Percentiles rank a stretch among this genome's conserved stretches.
Conservation (phyloP, 2,329 filamentous ascomycete species). For the Davidsoniella eucalypti region DNA sequence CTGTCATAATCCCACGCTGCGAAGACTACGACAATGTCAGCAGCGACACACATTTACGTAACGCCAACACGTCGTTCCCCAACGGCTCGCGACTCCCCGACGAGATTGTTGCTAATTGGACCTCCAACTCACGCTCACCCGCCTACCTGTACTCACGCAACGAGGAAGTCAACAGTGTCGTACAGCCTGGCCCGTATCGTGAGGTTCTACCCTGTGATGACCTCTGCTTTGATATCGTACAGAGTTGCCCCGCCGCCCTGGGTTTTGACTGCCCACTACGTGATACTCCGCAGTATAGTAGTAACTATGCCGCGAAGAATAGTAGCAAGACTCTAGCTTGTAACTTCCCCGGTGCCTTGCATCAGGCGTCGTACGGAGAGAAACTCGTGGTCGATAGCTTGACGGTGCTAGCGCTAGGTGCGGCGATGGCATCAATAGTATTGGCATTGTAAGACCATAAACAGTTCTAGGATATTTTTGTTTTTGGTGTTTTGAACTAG, state of each 20-base stretch:
- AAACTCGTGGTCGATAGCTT: background rate
- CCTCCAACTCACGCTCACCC: constrained; percentile 18
- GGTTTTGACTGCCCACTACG: constrained; percentile 56
- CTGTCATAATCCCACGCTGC: constrained; percentile 82
- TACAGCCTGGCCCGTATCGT: constrained; percentile 80
- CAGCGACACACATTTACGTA: constrained; percentile 37
- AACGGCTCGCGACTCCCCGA: constrained; percentile 43
- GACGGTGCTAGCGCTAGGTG: background rate
- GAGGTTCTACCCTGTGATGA: constrained; percentile 81
- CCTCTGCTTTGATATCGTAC: constrained; percentile 71
- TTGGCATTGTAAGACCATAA: background rate
- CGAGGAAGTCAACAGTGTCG: constrained; percentile 48
- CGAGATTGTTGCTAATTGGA: constrained; percentile 15
- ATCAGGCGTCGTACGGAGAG: constrained; percentile 3
- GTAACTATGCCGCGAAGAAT: constrained; percentile 21
- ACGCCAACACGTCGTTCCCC: constrained; percentile 52
- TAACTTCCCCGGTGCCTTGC: constrained; percentile 18
- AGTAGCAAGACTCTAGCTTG: constrained; percentile 19
- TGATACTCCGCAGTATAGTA: constrained; percentile 19
- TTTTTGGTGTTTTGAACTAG: background rate
- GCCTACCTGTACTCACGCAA: constrained; percentile 45
- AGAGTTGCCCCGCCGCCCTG: constrained; percentile 64
- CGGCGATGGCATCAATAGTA: too few relatives aligned
- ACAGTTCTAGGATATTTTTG: background rate
- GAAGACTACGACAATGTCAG: constrained; percentile 54